A percentile compares a stretch with the other conserved stretches of the same genome.
Conservation (phyloP, 2,329 filamentous ascomycete species). For the Neonectria faginata region DNA sequence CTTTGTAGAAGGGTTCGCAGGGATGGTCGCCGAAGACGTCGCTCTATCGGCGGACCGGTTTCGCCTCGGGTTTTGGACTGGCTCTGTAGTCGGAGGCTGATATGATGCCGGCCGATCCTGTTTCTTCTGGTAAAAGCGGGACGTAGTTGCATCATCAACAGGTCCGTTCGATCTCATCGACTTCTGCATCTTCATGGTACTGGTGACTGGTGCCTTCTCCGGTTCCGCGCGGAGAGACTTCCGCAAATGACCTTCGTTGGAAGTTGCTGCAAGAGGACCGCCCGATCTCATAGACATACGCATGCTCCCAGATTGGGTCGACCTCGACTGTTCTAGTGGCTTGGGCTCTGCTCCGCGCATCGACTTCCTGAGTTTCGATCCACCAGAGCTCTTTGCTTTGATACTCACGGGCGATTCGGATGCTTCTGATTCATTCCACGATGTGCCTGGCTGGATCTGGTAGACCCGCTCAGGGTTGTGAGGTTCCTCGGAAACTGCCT, state of each 20-base stretch:
- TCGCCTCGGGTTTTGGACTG: conserved; percentile 37
- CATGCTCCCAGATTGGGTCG: conserved; percentile 43
- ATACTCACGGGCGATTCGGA: conserved; percentile 21
- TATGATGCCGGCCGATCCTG: conserved; percentile 47
- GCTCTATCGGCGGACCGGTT: conserved; percentile 44
- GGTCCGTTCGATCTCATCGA: conserved; percentile 39
- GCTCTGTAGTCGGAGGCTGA: conserved; percentile 38
- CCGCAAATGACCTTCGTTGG: conserved; percentile 34
- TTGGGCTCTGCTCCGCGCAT: conserved; percentile 54
- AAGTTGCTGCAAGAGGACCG: conserved; percentile 14
- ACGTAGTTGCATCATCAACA: conserved; percentile 19
- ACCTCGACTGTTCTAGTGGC: conserved; percentile 22
- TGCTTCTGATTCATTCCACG: conserved; percentile 41
- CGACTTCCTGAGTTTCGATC: conserved; percentile 59
- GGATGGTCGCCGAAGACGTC: conserved; percentile 17
- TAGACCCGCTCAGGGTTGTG: conserved; percentile 48
- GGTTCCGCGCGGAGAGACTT: conserved; percentile 40
- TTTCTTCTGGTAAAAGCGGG: conserved; percentile 16
- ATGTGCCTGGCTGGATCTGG: conserved; percentile 54
- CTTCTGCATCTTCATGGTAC: conserved; percentile 37
- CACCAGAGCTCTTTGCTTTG: conserved; percentile 14
- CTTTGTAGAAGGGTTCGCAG: conserved; percentile 38
- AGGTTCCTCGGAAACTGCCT: conserved; percentile 25
- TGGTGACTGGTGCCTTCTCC: conserved; percentile 18
- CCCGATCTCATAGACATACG: conserved; percentile 50